Conservation (phyloP, 805 yeast species). For the Debaryomyces prosopidis region DNA sequence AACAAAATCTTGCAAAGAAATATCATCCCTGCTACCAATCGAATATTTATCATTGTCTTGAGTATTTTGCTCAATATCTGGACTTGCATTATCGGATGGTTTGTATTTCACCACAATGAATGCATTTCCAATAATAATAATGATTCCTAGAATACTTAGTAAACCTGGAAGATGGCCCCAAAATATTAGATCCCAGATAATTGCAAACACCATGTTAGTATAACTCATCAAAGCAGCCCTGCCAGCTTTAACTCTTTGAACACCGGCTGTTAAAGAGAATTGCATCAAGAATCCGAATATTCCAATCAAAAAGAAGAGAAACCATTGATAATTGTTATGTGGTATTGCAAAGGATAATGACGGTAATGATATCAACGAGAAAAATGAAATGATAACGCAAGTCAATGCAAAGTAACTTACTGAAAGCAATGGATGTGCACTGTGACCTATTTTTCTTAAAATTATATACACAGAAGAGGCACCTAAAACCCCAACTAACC, state of each 20-base stretch:
- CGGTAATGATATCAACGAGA: constrained; percentile 57
- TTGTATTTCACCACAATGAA: constrained; percentile 56
- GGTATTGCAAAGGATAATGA: constrained; percentile 63
- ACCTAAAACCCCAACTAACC: constrained; percentile 67
- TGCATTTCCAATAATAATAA: constrained; percentile 67
- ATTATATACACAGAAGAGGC: constrained; percentile 69
- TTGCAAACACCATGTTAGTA: constrained; percentile 75
- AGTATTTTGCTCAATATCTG: not conserved
- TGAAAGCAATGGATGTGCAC: constrained; percentile 77
- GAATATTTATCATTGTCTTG: not conserved
- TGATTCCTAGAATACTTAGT: constrained; percentile 68
- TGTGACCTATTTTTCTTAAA: constrained; percentile 71
- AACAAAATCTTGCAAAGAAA: constrained; percentile 28
- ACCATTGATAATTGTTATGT: constrained; percentile 63
- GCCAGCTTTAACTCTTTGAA: constrained; percentile 78
- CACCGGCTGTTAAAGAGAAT: constrained; percentile 73
- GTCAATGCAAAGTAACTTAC: constrained; percentile 74
- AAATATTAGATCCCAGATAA: constrained; percentile 68
- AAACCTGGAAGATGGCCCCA: constrained; percentile 75
- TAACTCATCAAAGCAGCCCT: constrained; percentile 75
- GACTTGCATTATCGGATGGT: constrained; percentile 7
- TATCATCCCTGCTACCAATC: constrained; percentile 2
- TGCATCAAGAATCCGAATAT: constrained; percentile 83
- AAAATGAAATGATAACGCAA: constrained; percentile 54
- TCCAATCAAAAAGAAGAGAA: constrained; percentile 60